Conservation (phyloP, 768 basidiomycete genomes). For the Leccinum olivaceopallidum region DNA sequence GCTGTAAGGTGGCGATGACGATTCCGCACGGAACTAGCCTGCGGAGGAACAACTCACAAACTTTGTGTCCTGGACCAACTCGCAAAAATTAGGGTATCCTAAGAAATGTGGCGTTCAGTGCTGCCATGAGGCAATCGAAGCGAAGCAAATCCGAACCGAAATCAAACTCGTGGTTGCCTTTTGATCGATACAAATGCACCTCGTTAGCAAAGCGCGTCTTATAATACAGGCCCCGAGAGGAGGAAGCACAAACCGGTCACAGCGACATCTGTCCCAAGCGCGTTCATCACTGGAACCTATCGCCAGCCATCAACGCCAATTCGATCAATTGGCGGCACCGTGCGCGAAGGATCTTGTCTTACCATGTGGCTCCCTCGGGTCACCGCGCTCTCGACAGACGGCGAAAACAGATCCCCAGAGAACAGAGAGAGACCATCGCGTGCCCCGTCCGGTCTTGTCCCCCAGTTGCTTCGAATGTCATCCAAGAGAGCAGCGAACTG, state of each 20-base stretch:
- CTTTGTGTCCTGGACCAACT: slow-evolving; percentile 67
- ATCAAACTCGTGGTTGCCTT: slow-evolving; percentile 94
- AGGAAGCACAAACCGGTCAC: slow-evolving; percentile 60
- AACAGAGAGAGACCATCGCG: slow-evolving; percentile 80
- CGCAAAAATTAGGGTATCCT: slow-evolving; percentile 66
- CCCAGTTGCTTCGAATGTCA: slow-evolving; percentile 61
- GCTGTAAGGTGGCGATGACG: slow-evolving; percentile 41
- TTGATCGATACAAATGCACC: neutral
- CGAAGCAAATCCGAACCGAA: slow-evolving; percentile 50
- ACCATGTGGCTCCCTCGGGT: slow-evolving; percentile 94
- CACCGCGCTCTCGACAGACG: slow-evolving; percentile 83
- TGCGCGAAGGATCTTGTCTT: slow-evolving; percentile 14
- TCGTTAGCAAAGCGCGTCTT: slow-evolving; percentile 6
- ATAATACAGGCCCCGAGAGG: neutral
- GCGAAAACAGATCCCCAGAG: slow-evolving; percentile 88
- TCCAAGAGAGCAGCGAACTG: slow-evolving; percentile 80
- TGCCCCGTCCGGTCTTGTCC: slow-evolving; percentile 43
- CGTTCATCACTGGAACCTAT: slow-evolving; percentile 85
- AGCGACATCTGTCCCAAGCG: slow-evolving; percentile 75
- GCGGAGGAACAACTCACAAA: slow-evolving; percentile 54
- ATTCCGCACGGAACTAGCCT: no score
- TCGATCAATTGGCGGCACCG: neutral
- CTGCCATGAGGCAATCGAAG: neutral
- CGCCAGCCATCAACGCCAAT: neutral
- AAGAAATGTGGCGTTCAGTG: neutral